Evolutionary conservation across 495 filamentous ascomycete species (phyloP).

Genomic region (Neurospora sp.): DNA sequence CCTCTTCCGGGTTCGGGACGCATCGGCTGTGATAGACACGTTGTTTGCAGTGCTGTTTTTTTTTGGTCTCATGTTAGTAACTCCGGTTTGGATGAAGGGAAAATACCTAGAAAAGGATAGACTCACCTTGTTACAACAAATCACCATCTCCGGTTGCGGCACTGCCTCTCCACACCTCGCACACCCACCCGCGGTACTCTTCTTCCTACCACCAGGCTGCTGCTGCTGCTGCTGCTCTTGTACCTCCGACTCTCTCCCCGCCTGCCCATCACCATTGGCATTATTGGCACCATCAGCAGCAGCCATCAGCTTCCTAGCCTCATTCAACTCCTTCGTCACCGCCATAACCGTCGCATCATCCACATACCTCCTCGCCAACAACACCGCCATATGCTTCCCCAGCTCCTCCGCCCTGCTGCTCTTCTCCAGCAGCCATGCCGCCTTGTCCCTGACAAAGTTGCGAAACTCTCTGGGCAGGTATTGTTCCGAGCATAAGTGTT

Average conservation of each 20-base stretch:
- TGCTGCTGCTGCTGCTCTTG: constrained; percentile 6
- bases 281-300: neutral
- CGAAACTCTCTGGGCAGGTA: constrained; percentile 36
- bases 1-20: constrained; percentile 10
- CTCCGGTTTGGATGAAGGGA: neutral
- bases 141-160: constrained; percentile 24
- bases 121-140: constrained; percentile 36
- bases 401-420: constrained; percentile 33
- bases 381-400: constrained; percentile 31
- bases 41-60: constrained; percentile 26
- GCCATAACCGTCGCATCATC: constrained; percentile 23
- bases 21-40: constrained; percentile 20
- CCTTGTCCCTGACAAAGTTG: constrained; percentile 32
- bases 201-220: constrained; percentile 12
- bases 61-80: constrained; percentile 9
- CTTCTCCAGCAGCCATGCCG: constrained; percentile 31
- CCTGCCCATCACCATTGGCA: neutral
- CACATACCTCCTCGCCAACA: constrained; percentile 33
- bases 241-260: neutral
- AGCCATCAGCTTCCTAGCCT: constrained; percentile 14
- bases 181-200: constrained; percentile 28
- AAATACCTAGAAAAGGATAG: neutral
- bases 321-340: constrained; percentile 26
- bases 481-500: constrained; percentile 35
- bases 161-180: constrained; percentile 28